Evolutionary conservation across 495 filamentous ascomycete species (phyloP).

Genomic region (Daldinia grandis): DNA sequence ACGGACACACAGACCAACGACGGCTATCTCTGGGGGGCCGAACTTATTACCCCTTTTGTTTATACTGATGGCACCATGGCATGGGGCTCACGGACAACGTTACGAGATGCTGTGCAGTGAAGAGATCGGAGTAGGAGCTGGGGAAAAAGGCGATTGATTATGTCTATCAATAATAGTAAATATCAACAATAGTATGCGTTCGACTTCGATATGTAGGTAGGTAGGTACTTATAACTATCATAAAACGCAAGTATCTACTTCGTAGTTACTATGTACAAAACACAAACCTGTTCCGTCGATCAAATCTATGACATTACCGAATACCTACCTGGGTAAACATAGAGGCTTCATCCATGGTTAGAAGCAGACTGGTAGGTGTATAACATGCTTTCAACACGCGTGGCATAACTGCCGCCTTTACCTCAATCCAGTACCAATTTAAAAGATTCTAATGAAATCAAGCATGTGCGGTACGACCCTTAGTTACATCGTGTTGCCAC

Average conservation of each 20-base stretch:
- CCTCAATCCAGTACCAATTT: background rate
- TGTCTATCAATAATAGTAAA: background rate
- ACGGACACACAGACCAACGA: background rate
- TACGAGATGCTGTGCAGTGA: background rate
- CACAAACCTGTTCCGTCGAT: background rate
- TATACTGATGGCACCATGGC: background rate
- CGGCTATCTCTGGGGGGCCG: background rate
- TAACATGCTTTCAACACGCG: background rate
- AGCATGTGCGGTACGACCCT: background rate
- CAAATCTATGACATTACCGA: background rate
- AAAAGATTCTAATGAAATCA: background rate
- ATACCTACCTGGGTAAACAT: background rate
- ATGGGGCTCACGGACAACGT: background rate
- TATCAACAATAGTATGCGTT: too few species aligned
- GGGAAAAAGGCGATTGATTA: background rate
- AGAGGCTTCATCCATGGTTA: background rate
- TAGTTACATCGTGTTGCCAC: background rate
- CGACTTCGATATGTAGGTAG: too few species aligned
- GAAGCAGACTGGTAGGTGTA: background rate
- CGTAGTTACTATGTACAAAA: too few species aligned
- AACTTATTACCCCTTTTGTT: background rate
- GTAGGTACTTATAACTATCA: too few species aligned
- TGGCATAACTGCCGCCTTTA: background rate
- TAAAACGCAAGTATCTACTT: background rate
- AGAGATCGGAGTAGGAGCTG: background rate